phyloP scores from a whole-genome alignment of 805 yeast species.

The Teunomyces funiuensis region DNA sequence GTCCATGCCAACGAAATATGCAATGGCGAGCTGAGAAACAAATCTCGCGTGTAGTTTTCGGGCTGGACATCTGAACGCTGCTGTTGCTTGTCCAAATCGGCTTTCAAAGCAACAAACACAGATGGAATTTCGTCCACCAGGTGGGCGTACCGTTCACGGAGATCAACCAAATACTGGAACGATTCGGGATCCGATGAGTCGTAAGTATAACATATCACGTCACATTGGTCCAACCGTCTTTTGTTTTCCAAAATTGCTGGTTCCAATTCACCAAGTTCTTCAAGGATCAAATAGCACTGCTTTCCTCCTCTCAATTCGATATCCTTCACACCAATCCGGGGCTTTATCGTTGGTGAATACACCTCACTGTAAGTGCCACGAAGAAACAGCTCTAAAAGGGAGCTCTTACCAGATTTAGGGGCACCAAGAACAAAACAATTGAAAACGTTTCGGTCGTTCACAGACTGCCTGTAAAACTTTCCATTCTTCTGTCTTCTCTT shows the following conservation, averaged over 20 bases:
- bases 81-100: slow-evolving; percentile 93
- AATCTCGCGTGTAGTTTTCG: slow-evolving; percentile 71
- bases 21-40: slow-evolving; percentile 74
- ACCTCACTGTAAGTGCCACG: slow-evolving; percentile 67
- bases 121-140: slow-evolving; percentile 69
- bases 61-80: slow-evolving; percentile 87
- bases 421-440: slow-evolving; percentile 88
- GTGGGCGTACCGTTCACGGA: slow-evolving; percentile 58
- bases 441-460: slow-evolving; percentile 84
- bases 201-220: slow-evolving; percentile 83
- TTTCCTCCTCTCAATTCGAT: slow-evolving; percentile 93
- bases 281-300: slow-evolving; percentile 87
- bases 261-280: slow-evolving; percentile 86
- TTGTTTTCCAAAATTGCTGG: slow-evolving; percentile 76
- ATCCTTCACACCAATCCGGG: slow-evolving; percentile 83
- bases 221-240: slow-evolving; percentile 75
- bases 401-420: slow-evolving; percentile 82
- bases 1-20: slow-evolving; percentile 92
- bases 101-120: slow-evolving; percentile 88
- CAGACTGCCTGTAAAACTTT: slow-evolving; percentile 59
- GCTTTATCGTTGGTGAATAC: slow-evolving; percentile 80
- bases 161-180: slow-evolving; percentile 74
- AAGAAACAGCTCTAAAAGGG: slow-evolving; percentile 78
- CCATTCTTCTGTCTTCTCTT: slow-evolving; percentile 68
- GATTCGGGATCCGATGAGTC: slow-evolving; percentile 97